Percentiles rank a stretch among this genome's conserved stretches.
Evolutionary conservation across 768 basidiomycete genomes (phyloP).

Genomic region (Serpula lacrymans): DNA sequence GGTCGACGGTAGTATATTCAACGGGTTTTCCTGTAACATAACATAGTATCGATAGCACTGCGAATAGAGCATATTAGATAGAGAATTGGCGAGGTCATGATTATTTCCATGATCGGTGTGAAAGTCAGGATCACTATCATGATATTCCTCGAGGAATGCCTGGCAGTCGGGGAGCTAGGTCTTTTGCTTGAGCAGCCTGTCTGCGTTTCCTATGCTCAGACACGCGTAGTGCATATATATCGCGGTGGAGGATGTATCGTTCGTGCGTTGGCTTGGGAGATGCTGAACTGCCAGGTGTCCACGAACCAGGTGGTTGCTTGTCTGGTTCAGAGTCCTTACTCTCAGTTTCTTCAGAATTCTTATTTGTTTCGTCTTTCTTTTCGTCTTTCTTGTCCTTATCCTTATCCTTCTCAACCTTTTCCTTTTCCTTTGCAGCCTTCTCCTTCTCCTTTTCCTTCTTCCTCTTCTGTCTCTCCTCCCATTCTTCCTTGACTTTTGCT

Average conservation of each 20-base stretch:
- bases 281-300: conserved; percentile 32
- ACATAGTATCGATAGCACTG: too few species aligned
- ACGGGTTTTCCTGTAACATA: too few species aligned
- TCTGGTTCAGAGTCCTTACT: conserved; percentile 17
- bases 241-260: conserved; percentile 77
- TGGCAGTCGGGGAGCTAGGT: conserved; percentile 69
- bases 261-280: conserved; percentile 52
- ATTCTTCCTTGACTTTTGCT: conserved; percentile 73
- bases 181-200: conserved; percentile 64
- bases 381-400: conserved; percentile 29
- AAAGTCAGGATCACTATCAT: conserved; percentile 6
- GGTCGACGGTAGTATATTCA: too few species aligned
- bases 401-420: conserved; percentile 31
- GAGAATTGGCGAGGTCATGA: too few species aligned
- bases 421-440: conserved; percentile 42
- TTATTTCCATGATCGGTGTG: too few species aligned
- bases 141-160: conserved; percentile 44
- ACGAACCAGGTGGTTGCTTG: conserved; percentile 25
- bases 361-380: conserved; percentile 23
- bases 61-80: too few species aligned
- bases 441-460: conserved; percentile 55
- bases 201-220: conserved; percentile 68
- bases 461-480: conserved; percentile 68
- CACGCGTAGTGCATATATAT: conserved; percentile 78
- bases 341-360: conserved; percentile 11